Evolutionary conservation across 352 stramenopile species (phyloP).

Genomic region (Phytophthora kernoviae): DNA sequence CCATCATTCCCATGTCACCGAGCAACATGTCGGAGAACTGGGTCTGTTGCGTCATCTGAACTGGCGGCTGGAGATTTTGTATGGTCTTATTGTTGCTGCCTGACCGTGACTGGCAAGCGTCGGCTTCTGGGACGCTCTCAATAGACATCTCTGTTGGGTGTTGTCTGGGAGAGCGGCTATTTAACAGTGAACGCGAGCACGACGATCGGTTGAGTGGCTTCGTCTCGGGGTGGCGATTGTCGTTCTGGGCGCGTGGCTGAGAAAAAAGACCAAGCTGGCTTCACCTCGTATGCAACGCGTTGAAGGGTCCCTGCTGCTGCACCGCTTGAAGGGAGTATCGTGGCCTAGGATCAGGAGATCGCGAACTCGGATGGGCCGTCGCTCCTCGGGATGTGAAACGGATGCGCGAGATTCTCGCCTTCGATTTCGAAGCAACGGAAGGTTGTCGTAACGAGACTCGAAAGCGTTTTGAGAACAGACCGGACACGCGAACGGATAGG

Average conservation of each 20-base stretch:
- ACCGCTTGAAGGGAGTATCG: conserved; percentile 35
- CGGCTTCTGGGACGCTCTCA: conserved; percentile 37
- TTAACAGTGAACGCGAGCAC: conserved; percentile 29
- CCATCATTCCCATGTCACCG: conserved; percentile 71
- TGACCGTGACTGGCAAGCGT: conserved; percentile 16
- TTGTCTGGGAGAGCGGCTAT: conserved; percentile 18
- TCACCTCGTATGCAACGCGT: conserved; percentile 23
- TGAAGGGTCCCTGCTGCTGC: conserved; percentile 16
- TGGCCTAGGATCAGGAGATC: conserved; percentile 28
- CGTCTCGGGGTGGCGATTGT: conserved; percentile 18
- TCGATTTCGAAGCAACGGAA: conserved; percentile 32
- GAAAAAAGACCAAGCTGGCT: conserved; percentile 20
- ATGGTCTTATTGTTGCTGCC: conserved; percentile 14
- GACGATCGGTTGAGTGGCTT: conserved; percentile 2
- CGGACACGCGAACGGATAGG: conserved; percentile 15
- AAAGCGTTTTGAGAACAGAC: conserved; percentile 18
- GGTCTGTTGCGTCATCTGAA: conserved; percentile 28
- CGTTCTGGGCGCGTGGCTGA: not conserved
- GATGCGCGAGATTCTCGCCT: conserved; percentile 27
- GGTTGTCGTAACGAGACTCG: conserved; percentile 4
- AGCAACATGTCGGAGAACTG: conserved; percentile 61
- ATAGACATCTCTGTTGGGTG: conserved; percentile 41
- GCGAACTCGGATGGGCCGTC: conserved; percentile 25
- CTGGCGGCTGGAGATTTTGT: conserved; percentile 11
- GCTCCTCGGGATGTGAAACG: conserved; percentile 36